Base-by-base conservation (phyloP, 2,329 filamentous ascomycete genomes). In the Fusarium citri region DNA sequence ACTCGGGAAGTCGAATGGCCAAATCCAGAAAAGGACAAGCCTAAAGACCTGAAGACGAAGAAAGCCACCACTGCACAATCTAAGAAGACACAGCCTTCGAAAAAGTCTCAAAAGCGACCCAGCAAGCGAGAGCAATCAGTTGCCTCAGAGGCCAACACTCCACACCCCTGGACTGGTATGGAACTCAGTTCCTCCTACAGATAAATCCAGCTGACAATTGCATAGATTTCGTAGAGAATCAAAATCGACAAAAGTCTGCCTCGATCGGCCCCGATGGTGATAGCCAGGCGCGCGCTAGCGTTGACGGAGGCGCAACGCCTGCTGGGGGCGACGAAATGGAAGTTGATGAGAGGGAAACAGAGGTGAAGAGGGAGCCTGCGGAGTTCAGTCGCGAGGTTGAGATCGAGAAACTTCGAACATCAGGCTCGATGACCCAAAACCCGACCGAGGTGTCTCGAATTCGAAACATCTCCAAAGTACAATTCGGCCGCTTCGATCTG, bases 351-450 rank as follows among this genome's bases (percentile, higher is more conserved):
- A 81, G 80, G 50, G 80, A 82, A 7, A 79, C 80, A 5, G 81
- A 83, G 15, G 74, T 78, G 7, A 85, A 84, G 74, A 83, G 81
- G 57, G 82, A 87, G 76, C 85, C 80, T 66, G 81, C 83, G 15
- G 84, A 86, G 8, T 95, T 93, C 76, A 91, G 91, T 68, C 88
- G 92, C 51, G 93, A 97, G 78, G 93, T 97, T 70, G 96, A 99
- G 79, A 98, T 98, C 60, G 96, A 99, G 79, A 97, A 98, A 78
- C 86, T 99, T 12, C 90, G 96, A 42, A 97, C 94, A 6, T 93
- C 93, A 25, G 97, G 96, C 31, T 98, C 94, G 66, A 98, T 99
- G 96, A 99, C 97, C 14, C 97, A 99, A 78, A 98, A 98, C 72
- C 96, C 97, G 60, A 94, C 95, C 15, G 97, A 99, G 78, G 94